A percentile compares a stretch with the other conserved stretches of the same genome.
Conservation (phyloP, 75 land plant genomes). For the Azolla pinnata region DNA sequence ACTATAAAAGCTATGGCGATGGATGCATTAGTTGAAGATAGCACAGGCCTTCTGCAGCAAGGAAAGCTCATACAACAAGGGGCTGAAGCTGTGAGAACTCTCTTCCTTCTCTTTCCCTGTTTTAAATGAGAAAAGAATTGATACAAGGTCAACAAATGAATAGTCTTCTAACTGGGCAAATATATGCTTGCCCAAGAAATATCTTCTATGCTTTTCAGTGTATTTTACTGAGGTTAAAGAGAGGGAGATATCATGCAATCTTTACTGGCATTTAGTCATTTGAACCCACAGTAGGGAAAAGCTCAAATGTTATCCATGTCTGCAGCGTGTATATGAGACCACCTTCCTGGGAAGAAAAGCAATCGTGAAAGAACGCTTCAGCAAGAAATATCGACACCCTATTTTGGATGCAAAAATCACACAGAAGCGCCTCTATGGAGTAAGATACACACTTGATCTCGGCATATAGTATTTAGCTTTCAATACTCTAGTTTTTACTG, state of each 20-base stretch:
- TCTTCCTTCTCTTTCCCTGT: background rate
- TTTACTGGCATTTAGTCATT: background rate
- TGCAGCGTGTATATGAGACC: slow-evolving; percentile 76
- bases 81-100: slow-evolving; percentile 95
- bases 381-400: slow-evolving; percentile 95
- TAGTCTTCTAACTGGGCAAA: no score
- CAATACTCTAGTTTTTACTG: background rate
- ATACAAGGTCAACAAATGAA: background rate
- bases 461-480: background rate
- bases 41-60: no score
- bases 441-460: slow-evolving; percentile 13
- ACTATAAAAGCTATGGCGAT: no score
- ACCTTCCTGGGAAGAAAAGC: slow-evolving; percentile 65
- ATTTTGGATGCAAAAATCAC: slow-evolving; percentile 78
- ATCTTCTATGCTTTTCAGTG: no score
- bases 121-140: background rate
- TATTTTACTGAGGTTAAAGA: background rate
- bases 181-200: no score
- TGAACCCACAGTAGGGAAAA: no score
- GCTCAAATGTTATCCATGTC: no score
- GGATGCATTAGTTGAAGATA: no score
- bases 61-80: slow-evolving; percentile 75
- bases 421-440: slow-evolving; percentile 81
- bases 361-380: slow-evolving; percentile 79
- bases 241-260: background rate